Evolutionary conservation across 768 basidiomycete species (phyloP), one percentile per base, ranked within the genome.

Genomic region (Phlebiopsis gigantea): DNA sequence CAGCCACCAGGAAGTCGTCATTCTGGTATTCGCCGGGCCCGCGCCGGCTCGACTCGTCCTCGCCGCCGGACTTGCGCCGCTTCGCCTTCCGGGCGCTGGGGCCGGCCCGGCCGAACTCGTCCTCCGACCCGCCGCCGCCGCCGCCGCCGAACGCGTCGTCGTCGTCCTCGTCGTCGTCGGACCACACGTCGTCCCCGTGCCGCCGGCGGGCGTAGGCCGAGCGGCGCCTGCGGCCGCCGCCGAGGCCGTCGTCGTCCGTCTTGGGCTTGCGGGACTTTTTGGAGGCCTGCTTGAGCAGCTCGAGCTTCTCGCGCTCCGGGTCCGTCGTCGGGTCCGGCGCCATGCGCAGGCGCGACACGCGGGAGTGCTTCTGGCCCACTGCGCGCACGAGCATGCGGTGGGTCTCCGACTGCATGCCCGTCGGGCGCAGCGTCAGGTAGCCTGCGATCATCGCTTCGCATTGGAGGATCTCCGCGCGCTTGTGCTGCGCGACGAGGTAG

Each of bases 401-500:
- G 14, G 90, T 90, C 70, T 90, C 87, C 4, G 88, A 89, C 67
- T 93, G 87, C 87, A 94, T 93, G 57, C 89, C 88, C 3, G 90
- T 89, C 2, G 93, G 93, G 2, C 87, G 85, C 57, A 96, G 75
- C 42, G 83, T 79, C 82, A 95, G 87, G 64, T 85, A 83, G 41
- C 93, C 93, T 1, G 90, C 88, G 56, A 94, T 77, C 57, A 87
- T 75, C 2, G 89, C 87, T 67, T 94, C 92, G 24, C 90, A 80
- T 69, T 95, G 93, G n/a, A 92, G 78, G 17, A 95, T 85, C 61
- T 88, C 84, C 2, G 88, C 86, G 45, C 86, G 83, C 68, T 92
- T 90, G 71, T 89, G 92, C 65, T 94, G 90, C 15, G 90, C 91
- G 56, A 93, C 88, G 62, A 94, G 85, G 71, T 94, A 94, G 24